Evolutionary conservation across 306 rosid genomes (phyloP), one percentile per base, ranked within the genome.

Genomic region (Sesbania bispinosa): DNA sequence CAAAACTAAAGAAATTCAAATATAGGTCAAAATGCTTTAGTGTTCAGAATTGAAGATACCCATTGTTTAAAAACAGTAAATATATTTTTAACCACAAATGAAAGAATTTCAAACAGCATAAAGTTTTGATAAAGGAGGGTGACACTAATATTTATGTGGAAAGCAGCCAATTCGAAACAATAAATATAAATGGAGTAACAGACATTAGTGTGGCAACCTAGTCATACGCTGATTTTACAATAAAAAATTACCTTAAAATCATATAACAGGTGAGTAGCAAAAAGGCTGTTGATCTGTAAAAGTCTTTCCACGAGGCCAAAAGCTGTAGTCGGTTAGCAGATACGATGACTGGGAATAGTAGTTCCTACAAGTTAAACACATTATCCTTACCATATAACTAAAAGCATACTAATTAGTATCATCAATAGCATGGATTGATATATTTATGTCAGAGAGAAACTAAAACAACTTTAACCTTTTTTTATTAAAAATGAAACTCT

Each of bases 231-330:
- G 23, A 66, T 46, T 64, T 62, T 69, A 66, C 65, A 75, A 65
- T 26, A 75, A 69, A 51, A 10, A 43, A 60, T 71, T 87, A 90
- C 98, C 98, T 83, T 39, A 89, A 10, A 86, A 86, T 90, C 58
- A 71, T 68, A 79, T 62, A 89, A 86, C 92, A 72, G 60, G 64
- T n/a, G 65, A 89, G 63, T 62, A 86, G 55, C 79, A 94, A 80
- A 85, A 94, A 94, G 59, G 71, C 54, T 48, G 86, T 39, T 78
- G 98, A 90, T 73, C 77, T 84, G 73, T 54, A 83, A 19, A 81
- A 81, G 81, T 94, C 83, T 75, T 89, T 88, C 98, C 98, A 90
- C 3, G 88, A 86, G 78, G 88, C 83, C 81, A 90, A 80, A 80
- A 3, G 59, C 73, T 71, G 84, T 55, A 83, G 78, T 64, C 69